Percentiles rank a stretch among this genome's conserved stretches.
Conservation (phyloP, 768 basidiomycete species). For the Psilocybe subaeruginosa region DNA sequence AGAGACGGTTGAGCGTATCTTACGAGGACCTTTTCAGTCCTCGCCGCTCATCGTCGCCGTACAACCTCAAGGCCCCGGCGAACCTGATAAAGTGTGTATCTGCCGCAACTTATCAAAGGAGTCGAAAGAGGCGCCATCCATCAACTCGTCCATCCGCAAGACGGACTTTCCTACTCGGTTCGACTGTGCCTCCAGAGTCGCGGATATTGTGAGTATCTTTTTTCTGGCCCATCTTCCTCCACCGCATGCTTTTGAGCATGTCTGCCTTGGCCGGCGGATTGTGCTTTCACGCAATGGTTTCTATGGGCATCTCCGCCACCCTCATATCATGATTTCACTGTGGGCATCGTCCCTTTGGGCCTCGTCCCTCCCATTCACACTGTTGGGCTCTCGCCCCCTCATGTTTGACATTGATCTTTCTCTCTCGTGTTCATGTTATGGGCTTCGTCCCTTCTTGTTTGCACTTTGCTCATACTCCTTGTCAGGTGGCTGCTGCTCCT, state of each 20-base stretch:
- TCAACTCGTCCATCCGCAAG: constrained; percentile 27
- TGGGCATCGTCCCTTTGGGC: too few relatives aligned
- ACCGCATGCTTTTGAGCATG: not conserved
- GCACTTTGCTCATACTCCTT: too few relatives aligned
- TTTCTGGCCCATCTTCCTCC: too few relatives aligned
- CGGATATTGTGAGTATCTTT: constrained; percentile 23
- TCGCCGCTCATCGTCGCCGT: constrained; percentile 28
- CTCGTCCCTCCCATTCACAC: too few relatives aligned
- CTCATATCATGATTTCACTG: too few relatives aligned
- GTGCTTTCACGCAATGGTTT: too few relatives aligned
- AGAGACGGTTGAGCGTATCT: constrained; percentile 12
- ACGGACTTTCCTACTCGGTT: constrained; percentile 30
- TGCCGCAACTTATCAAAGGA: constrained; percentile 31
- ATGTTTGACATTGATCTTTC: too few relatives aligned
- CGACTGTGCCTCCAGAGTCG: constrained; percentile 24
- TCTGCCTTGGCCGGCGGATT: too few relatives aligned
- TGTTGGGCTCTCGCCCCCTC: too few relatives aligned
- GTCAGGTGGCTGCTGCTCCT: constrained; percentile 27
- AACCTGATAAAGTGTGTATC: constrained; percentile 25
- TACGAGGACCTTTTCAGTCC: constrained; percentile 28
- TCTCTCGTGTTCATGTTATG: too few relatives aligned
- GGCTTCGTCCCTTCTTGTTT: not conserved
- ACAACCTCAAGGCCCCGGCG: constrained; percentile 23
- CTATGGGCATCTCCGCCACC: too few relatives aligned
- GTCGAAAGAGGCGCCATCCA: constrained; percentile 11